Percentiles rank a stretch among this genome's conserved stretches.
Conservation (phyloP, 1,284 basidiomycete species). For the Apiotrichum laibachii region DNA sequence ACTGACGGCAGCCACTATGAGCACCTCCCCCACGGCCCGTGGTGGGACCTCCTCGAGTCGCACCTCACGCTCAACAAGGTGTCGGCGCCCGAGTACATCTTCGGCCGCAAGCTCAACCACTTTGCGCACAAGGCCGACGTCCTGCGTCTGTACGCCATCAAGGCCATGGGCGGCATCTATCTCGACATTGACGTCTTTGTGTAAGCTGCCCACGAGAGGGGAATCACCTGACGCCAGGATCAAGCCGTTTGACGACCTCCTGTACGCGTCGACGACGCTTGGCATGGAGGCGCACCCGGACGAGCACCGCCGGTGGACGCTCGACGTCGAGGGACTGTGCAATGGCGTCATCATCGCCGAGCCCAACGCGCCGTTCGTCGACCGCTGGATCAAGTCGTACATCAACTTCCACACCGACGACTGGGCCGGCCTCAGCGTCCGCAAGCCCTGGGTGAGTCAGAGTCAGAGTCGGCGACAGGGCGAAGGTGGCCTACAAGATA, state of each 20-base stretch:
- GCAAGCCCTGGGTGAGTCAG: constrained; percentile 36
- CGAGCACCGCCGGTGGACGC: constrained; percentile 36
- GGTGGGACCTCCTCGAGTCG: constrained; percentile 48
- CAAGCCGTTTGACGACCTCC: constrained; percentile 42
- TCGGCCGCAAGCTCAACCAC: constrained; percentile 39
- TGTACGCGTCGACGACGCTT: constrained; percentile 50
- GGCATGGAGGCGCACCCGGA: constrained; percentile 49
- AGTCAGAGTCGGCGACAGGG: constrained; percentile 22
- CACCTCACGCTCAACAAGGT: constrained; percentile 45
- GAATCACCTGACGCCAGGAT: constrained; percentile 19
- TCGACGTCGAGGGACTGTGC: constrained; percentile 50
- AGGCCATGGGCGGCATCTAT: constrained; percentile 54
- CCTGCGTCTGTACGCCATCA: constrained; percentile 44
- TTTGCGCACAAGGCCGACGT: constrained; percentile 52
- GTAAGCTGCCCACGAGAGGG: constrained; percentile 23
- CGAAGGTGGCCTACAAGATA: background rate
- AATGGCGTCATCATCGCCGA: constrained; percentile 55
- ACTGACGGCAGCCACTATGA: constrained; percentile 44
- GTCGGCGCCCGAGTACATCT: constrained; percentile 36
- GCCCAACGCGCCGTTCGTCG: constrained; percentile 51
- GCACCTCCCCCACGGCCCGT: constrained; percentile 48
- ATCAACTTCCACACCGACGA: constrained; percentile 47
- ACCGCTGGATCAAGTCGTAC: constrained; percentile 51
- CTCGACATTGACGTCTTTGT: constrained; percentile 54
- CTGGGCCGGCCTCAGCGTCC: constrained; percentile 53